Conservation (phyloP, 2,329 filamentous ascomycete genomes). For the Scleromitrula shiraiana region DNA sequence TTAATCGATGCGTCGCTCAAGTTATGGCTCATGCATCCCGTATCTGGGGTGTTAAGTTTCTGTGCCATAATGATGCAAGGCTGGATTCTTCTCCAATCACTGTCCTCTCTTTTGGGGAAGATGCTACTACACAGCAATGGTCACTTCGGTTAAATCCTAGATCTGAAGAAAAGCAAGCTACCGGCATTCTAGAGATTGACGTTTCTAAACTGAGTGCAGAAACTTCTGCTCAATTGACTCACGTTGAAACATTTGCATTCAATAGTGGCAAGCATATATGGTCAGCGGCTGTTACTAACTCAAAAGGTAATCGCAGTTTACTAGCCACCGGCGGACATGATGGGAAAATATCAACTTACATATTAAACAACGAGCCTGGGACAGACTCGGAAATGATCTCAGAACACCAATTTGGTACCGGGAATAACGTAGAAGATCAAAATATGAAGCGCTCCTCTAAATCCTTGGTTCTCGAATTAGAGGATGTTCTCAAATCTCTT, state of each 20-base stretch:
- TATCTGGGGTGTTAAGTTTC: conserved; percentile 80
- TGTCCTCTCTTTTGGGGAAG: conserved; percentile 77
- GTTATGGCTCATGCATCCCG: conserved; percentile 82
- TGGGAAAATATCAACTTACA: conserved; percentile 48
- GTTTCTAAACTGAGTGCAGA: neutral
- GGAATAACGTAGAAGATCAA: too few species aligned
- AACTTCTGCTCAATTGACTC: conserved; percentile 34
- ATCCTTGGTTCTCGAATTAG: conserved; percentile 8
- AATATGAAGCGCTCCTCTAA: neutral
- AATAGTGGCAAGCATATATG: conserved; percentile 90
- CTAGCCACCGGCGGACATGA: conserved; percentile 76
- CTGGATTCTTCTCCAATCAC: conserved; percentile 30
- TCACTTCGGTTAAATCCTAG: conserved; percentile 8
- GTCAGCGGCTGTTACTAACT: conserved; percentile 51
- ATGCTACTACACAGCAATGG: conserved; percentile 72
- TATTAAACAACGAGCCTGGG: neutral
- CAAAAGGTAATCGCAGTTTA: neutral
- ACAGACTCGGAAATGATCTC: neutral
- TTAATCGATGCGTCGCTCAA: conserved; percentile 51
- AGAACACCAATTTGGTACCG: neutral
- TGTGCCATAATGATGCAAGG: conserved; percentile 24
- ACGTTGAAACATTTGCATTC: conserved; percentile 49
- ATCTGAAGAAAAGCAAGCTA: neutral
- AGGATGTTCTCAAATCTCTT: conserved; percentile 8
- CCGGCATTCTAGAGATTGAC: neutral